Evolutionary conservation across 2,329 filamentous ascomycete genomes (phyloP).

Genomic region (Diaporthe citrichinensis): DNA sequence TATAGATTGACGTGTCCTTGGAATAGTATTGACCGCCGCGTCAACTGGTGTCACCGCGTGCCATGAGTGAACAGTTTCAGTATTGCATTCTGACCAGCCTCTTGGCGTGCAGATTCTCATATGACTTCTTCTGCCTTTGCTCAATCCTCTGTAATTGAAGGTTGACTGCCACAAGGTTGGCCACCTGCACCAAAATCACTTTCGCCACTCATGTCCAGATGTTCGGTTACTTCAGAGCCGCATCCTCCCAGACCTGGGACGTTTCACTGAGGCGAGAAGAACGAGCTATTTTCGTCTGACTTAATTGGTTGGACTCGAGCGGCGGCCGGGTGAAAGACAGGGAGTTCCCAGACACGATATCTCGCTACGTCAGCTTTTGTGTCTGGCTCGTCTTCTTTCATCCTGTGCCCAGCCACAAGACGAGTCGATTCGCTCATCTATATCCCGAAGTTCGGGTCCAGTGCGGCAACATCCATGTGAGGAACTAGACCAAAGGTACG

Average conservation of each 20-base stretch:
- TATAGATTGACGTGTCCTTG: background rate
- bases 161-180: background rate
- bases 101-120: background rate
- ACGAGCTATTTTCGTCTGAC: background rate
- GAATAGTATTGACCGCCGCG: background rate
- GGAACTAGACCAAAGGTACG: background rate
- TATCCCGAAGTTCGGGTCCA: conserved; percentile 21
- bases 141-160: background rate
- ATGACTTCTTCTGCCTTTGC: too few species aligned
- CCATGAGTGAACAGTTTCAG: background rate
- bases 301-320: background rate
- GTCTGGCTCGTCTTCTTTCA: background rate
- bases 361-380: background rate
- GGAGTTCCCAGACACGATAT: background rate
- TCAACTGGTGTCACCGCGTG: background rate
- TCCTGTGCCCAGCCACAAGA: background rate
- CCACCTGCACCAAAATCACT: background rate
- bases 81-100: background rate
- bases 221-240: conserved; percentile 6
- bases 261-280: conserved; percentile 13
- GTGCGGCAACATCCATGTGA: background rate
- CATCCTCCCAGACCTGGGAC: conserved; percentile 12
- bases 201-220: background rate
- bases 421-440: background rate
- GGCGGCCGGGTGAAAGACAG: background rate